Percentiles rank a stretch among this genome's conserved stretches.
These are phyloP conservation scores for Trichophyton rubrum DNA, from an alignment of 2,329 filamentous ascomycete species.

Conservation along the genomic window DNA sequence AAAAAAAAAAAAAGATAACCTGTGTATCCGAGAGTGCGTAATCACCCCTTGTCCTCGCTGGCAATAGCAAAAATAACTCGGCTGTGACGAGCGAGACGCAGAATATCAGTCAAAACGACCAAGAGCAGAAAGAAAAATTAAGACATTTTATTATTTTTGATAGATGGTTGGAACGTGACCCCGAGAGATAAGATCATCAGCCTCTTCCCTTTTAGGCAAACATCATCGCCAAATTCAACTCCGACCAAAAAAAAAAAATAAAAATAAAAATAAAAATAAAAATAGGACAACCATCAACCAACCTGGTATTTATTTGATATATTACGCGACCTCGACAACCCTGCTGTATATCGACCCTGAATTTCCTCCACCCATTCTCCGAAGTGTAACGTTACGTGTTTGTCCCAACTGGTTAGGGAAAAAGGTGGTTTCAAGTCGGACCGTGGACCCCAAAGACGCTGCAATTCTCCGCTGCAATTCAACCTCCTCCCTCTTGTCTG, in stretches of 20 bases:
- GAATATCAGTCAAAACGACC: not conserved
- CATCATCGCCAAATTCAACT: not conserved
- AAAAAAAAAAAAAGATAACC: not conserved
- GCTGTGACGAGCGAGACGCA: not conserved
- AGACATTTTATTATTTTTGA: not conserved
- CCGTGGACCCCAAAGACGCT: not conserved
- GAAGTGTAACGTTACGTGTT: constrained; percentile 1
- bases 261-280: not conserved
- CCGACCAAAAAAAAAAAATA: not conserved
- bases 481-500: not conserved
- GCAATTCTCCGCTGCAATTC: not conserved
- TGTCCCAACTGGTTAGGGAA: not conserved
- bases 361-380: not conserved
- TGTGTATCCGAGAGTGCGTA: not conserved
- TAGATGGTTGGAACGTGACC: not conserved
- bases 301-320: not conserved
- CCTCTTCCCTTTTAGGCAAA: constrained; percentile 1
- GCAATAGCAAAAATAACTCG: not conserved
- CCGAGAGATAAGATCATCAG: not conserved
- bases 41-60: not conserved
- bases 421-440: constrained; percentile 1
- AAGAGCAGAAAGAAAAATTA: not conserved
- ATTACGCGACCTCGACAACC: not conserved
- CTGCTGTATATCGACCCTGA: not conserved
- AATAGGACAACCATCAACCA: not conserved